These are phyloP conservation scores for Zymoseptoria crescenta DNA, from an alignment of 2,329 filamentous ascomycete species.

Conservation along the genomic window DNA sequence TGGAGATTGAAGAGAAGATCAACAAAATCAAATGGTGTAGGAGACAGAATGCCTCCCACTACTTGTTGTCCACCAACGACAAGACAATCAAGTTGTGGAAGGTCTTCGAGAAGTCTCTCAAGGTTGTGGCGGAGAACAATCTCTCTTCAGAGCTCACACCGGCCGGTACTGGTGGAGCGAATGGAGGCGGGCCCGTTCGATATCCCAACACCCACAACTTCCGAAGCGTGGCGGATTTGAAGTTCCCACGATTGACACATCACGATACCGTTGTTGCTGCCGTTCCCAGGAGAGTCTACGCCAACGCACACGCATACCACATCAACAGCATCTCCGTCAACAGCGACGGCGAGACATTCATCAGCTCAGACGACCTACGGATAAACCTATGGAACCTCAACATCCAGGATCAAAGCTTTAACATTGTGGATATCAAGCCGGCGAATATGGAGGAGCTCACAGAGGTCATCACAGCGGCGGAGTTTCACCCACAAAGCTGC, in stretches of 20 bases:
- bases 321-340: conserved; percentile 99
- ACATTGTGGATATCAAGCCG: conserved; percentile 99
- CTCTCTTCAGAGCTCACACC: conserved; percentile 90
- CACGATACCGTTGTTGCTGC: conserved; percentile 97
- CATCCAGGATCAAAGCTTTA: conserved; percentile 99
- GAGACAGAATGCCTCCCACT: conserved; percentile 96
- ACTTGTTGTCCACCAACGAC: conserved; percentile 95
- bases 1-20: conserved; percentile 99
- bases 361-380: conserved; percentile 93
- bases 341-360: conserved; percentile 98
- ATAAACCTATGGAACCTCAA: conserved; percentile 99
- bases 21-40: conserved; percentile 99
- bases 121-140: conserved; percentile 98
- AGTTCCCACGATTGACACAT: conserved; percentile 90
- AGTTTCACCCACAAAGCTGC: conserved; percentile 94
- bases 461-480: conserved; percentile 95
- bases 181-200: conserved; percentile 70
- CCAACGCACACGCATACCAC: conserved; percentile 97
- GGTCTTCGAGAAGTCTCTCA: conserved; percentile 98
- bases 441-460: conserved; percentile 99
- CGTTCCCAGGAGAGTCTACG: conserved; percentile 90
- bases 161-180: conserved; percentile 50
- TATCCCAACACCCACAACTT: conserved; percentile 63
- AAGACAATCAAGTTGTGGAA: conserved; percentile 99
- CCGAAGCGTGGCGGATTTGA: conserved; percentile 72